Base-by-base conservation (phyloP, 2,329 filamentous ascomycete genomes). In the Sporothrix phasma region DNA sequence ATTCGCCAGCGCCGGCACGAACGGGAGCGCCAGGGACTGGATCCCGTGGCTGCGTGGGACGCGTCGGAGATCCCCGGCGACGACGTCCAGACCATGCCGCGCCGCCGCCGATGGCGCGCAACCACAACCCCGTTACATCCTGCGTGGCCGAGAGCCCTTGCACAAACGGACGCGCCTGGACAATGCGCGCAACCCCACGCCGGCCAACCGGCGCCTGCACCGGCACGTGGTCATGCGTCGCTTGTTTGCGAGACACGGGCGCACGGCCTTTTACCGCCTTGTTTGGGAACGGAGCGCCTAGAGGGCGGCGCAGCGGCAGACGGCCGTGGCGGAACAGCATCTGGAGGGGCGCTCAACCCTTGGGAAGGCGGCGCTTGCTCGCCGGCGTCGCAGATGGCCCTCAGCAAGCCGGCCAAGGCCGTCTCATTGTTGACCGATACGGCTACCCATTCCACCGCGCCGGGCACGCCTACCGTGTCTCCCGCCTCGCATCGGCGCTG, bases 71-170 rank as follows among this genome's bases (percentile, higher is more conserved):
- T 31, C 7, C 49, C 49, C 1, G 49, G 61, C 39, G 47, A 54
- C 11, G 49, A 26, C n/a, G n/a, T 63, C 17, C 61, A 63, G 61
- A 17, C 17, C 3, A 46, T 63, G 24, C 61, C 47, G 37, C 61
- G 61, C n/a, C 22, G 6, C 37, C 37, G 24, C 22, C 59, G n/a
- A 39, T 45, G 41, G 22, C 15, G 17, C 54, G 54, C 37, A n/a
- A 22, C 6, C 54, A 58, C 54, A 43, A 58, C 34, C 54, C 54
- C 1, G 37, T 22, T 58, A 19, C 5, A 6, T 43, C 24, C 0
- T 29, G 15, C 34, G 54, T 1, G 24, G 39, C 10, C 22, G 37
- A 3, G 17, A 10, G 19, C 5, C 31, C n/a, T 15, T n/a, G 5
- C 6, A 24, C 13, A 1, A 10, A 10, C 31, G 15, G 1, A 10